Evolutionary conservation across 2,329 filamentous ascomycete species (phyloP), one percentile per base, ranked within the genome.

Genomic region (Penicillium hordei): DNA sequence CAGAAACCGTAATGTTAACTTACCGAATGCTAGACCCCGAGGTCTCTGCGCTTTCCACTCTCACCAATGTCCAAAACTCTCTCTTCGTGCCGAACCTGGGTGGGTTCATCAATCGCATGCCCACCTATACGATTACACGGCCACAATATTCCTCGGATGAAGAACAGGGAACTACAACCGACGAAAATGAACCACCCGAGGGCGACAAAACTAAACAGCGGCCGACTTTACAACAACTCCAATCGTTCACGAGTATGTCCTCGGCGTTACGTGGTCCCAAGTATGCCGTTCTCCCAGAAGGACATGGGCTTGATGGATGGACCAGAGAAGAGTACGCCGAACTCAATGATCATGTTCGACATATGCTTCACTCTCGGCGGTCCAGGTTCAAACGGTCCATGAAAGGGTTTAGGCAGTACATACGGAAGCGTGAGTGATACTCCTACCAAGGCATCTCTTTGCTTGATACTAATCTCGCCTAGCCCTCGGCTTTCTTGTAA

Each of bases 51-150:
- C 78, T 96, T 4, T 91, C 90, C 0, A 93, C 90, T 15, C 82
- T 95, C 10, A 95, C 90, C 43, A 96, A 96, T 68, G 87, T 96
- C 21, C 91, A 95, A 68, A 96, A 96, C 71, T 94, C 91, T 0
- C 84, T 96, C 10, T 95, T 95, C 74, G 79, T 95, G 2, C 91
- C 91, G 0, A 88, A 92, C 63, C 79, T 95, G n/a, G 91, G 91
- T 40, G 79, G 81, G 58, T 86, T 86, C 65, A 66, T 95, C 49
- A 94, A 95, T 68, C 84, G 91, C 48, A 82, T 87, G 59, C 90
- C 91, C 1, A 92, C 90, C 0, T 96, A 94, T 71, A 85, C 85
- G 42, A 79, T 94, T 8, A 86, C 86, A 6, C 82, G 82, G 23
- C 76, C 77, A 36, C 77, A 69, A 27, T 75, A 73, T 21, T 75